Base-by-base conservation (phyloP, 495 filamentous ascomycete genomes). In the Penicillium psychrofluorescens region DNA sequence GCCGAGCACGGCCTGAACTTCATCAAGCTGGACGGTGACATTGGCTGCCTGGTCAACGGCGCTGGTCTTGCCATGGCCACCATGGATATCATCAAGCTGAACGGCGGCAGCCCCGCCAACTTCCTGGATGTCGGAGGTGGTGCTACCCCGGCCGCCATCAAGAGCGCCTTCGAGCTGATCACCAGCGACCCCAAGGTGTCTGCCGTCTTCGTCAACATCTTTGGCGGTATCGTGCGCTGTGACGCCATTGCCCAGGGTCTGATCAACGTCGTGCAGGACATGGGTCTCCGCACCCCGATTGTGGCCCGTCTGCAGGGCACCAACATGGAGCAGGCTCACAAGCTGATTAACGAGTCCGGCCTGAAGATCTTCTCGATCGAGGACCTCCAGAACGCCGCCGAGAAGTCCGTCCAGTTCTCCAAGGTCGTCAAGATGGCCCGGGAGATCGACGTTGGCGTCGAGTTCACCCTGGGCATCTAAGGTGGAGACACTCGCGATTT, bases 21-120 rank as follows among this genome's bases (percentile, higher is more conserved):
- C 76, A 98, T 98, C 78, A 98, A 98, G 79, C 84, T 98, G 36
- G 94, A 95, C 66, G 92, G 92, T 63, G 92, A 98, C 66, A 98
- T 98, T 64, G 92, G 92, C 62, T 98, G 92, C 75, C 76, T 98
- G 48, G 92, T 98, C 72, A 98, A 98, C 69, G 92, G 92, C 65
- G 92, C 92, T 53, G 92, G 92, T 74, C 85, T 98, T 45, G 92
- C 92, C 63, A 98, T 98, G 92, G 92, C 92, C 43, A 98, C 92
- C 54, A 98, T 98, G 92, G 92, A 98, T 69, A 97, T 98, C 71
- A 98, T 98, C 79, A 98, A 98, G 79, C 81, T 98, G 27, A 98
- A 98, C 73, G 92, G 92, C 59, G 92, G 92, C 41, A 76, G 77
- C 59, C 92, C 92, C 41, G 92, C 92, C 46, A 98, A 98, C 78